phyloP scores from a whole-genome alignment of 805 yeast species.

The Zygosaccharomyces kombuchaensis region DNA sequence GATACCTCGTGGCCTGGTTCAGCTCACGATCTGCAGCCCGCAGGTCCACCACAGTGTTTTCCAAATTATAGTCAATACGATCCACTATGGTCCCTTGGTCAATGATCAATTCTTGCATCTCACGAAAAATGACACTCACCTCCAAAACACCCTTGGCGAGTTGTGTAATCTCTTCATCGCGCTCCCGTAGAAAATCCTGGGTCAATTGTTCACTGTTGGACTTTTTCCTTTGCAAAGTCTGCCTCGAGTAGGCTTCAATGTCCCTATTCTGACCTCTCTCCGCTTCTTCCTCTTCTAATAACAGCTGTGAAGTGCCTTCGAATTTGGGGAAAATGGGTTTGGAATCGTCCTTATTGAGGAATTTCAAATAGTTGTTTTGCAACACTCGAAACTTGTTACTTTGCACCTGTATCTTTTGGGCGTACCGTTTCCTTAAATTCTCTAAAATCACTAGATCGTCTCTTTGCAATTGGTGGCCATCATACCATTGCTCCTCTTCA shows the following conservation, averaged over 20 bases:
- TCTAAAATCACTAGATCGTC: conserved; percentile 63
- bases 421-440: conserved; percentile 80
- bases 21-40: conserved; percentile 75
- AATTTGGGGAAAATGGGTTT: conserved; percentile 39
- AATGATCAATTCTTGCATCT: conserved; percentile 83
- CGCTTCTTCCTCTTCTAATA: conserved; percentile 34
- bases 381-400: conserved; percentile 77
- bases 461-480: conserved; percentile 33
- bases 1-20: conserved; percentile 71
- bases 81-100: conserved; percentile 95
- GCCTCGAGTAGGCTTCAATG: conserved; percentile 39
- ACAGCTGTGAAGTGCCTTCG: conserved; percentile 23
- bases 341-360: conserved; percentile 74
- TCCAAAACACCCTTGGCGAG: conserved; percentile 93
- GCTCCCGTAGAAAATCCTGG: conserved; percentile 40
- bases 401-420: conserved; percentile 73
- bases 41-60: conserved; percentile 71
- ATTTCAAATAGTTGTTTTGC: conserved; percentile 85
- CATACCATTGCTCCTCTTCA: conserved; percentile 36
- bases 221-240: conserved; percentile 30
- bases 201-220: conserved; percentile 20
- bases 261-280: conserved; percentile 30
- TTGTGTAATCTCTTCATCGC: conserved; percentile 86
- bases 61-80: conserved; percentile 87
- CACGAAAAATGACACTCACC: conserved; percentile 87